A percentile compares a stretch with the other conserved stretches of the same genome.
These are phyloP conservation scores for Xylaria sp. DNA, from an alignment of 2,329 filamentous ascomycete species.

Conservation along the genomic window DNA sequence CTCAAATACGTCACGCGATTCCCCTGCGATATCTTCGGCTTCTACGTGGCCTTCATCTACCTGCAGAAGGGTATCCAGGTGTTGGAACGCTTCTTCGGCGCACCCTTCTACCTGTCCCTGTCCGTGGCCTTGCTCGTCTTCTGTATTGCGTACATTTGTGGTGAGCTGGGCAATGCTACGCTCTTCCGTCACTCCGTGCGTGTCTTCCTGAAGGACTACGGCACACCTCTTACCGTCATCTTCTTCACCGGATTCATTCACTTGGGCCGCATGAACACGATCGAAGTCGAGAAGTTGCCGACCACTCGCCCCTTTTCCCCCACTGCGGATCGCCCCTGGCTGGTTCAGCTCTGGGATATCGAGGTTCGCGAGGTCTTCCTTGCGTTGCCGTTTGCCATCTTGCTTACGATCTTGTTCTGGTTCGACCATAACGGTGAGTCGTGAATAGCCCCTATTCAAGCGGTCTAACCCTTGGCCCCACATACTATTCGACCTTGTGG, in stretches of 20 bases:
- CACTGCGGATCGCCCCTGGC: conserved; percentile 67
- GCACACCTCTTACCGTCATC: conserved; percentile 73
- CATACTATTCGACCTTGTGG: not conserved
- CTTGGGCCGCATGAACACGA: conserved; percentile 71
- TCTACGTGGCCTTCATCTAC: conserved; percentile 90
- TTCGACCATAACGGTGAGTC: conserved; percentile 77
- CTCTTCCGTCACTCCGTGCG: conserved; percentile 71
- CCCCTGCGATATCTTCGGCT: conserved; percentile 89
- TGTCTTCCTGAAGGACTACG: conserved; percentile 85
- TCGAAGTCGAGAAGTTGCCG: conserved; percentile 66
- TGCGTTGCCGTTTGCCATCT: conserved; percentile 78
- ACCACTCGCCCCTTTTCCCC: conserved; percentile 75
- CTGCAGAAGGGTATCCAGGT: conserved; percentile 88
- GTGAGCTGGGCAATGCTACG: conserved; percentile 65
- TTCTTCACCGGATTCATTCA: conserved; percentile 91
- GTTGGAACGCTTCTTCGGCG: conserved; percentile 61
- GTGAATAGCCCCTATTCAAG: not conserved
- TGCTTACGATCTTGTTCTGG: conserved; percentile 81
- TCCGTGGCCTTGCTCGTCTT: conserved; percentile 72
- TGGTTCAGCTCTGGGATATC: conserved; percentile 78
- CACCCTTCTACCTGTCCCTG: conserved; percentile 73
- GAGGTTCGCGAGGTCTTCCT: conserved; percentile 68
- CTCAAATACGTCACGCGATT: conserved; percentile 88
- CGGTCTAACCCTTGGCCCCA: not conserved
- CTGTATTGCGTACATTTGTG: conserved; percentile 68